A percentile compares a stretch with the other conserved stretches of the same genome.
Evolutionary conservation across 768 basidiomycete genomes (phyloP).

Genomic region (Tulasnella sp.): DNA sequence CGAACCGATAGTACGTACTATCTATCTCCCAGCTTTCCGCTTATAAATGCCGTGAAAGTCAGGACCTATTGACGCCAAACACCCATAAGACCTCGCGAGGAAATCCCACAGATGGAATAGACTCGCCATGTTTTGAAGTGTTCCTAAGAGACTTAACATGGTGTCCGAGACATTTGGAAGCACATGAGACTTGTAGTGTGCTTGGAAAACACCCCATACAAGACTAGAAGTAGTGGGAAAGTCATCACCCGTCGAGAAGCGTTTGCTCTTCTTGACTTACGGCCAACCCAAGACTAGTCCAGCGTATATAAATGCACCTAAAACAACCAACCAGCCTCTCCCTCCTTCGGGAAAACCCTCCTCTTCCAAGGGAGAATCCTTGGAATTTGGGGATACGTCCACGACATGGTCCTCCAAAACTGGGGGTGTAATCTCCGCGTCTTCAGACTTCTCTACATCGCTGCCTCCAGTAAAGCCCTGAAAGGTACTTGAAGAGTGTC

Average conservation of each 20-base stretch:
- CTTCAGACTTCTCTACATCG: neutral
- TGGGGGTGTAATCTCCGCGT: neutral
- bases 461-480: neutral
- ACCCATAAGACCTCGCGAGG: neutral
- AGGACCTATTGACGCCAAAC: slow-evolving; percentile 24
- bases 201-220: slow-evolving; percentile 37
- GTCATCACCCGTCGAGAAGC: neutral
- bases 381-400: neutral
- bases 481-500: neutral
- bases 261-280: neutral
- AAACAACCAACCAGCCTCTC: slow-evolving; percentile 36
- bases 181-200: slow-evolving; percentile 32
- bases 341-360: slow-evolving; percentile 37
- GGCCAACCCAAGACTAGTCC: slow-evolving; percentile 24
- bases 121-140: slow-evolving; percentile 31
- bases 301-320: slow-evolving; percentile 34
- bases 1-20: slow-evolving; percentile 29
- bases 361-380: slow-evolving; percentile 17
- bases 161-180: slow-evolving; percentile 35
- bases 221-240: slow-evolving; percentile 16
- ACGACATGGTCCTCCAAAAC: neutral
- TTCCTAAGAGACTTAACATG: slow-evolving; percentile 32
- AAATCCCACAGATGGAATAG: neutral
- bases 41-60: slow-evolving; percentile 35
- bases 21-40: slow-evolving; percentile 37